Conservation (phyloP, 2,329 filamentous ascomycete species). For the Nemania abortiva region DNA sequence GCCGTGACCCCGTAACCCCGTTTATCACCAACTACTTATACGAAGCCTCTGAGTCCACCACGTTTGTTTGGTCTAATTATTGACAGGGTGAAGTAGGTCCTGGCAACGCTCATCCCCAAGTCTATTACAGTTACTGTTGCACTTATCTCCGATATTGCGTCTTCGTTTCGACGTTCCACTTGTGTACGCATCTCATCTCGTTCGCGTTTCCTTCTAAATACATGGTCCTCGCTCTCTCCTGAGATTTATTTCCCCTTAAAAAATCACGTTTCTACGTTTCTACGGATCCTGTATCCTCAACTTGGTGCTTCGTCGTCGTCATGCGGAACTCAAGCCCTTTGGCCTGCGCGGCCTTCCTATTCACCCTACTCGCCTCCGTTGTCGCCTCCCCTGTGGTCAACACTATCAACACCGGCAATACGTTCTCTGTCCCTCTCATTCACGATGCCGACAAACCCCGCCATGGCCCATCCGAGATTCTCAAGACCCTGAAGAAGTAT, state of each 20-base stretch:
- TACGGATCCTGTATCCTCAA: not conserved
- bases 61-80: not conserved
- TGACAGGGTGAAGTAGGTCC: not conserved
- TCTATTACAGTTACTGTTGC: not conserved
- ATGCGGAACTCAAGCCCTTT: conserved; percentile 37
- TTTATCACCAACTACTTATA: conserved; percentile 16
- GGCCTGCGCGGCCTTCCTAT: conserved; percentile 41
- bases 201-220: conserved; percentile 11
- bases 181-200: conserved; percentile 10
- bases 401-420: conserved; percentile 36
- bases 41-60: conserved; percentile 6
- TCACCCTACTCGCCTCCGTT: conserved; percentile 39
- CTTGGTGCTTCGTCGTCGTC: conserved; percentile 33
- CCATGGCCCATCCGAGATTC: conserved; percentile 50
- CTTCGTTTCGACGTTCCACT: conserved; percentile 7
- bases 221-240: not conserved
- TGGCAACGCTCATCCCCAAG: conserved; percentile 3
- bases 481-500: conserved; percentile 51
- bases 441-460: conserved; percentile 44
- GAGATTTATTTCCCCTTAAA: not conserved
- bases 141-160: conserved; percentile 3
- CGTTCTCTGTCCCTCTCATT: conserved; percentile 45
- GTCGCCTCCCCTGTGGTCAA: conserved; percentile 32
- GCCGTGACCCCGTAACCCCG: not conserved
- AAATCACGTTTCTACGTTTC: no score